Evolutionary conservation across 2,329 filamentous ascomycete genomes (phyloP), one percentile per base, ranked within the genome.

Genomic region (Botrytis fabae): DNA sequence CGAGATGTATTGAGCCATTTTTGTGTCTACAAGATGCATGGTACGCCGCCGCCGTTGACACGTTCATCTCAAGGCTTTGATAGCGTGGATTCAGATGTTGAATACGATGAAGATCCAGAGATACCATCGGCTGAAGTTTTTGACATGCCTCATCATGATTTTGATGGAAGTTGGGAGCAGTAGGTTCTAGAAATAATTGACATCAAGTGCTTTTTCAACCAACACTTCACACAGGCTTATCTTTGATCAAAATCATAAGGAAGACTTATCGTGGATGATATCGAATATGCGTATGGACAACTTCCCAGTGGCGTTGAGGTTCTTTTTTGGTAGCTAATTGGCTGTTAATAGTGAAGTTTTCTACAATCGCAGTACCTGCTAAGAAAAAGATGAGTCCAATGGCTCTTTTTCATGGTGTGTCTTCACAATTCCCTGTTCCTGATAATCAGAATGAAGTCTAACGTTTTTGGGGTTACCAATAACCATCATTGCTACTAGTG

Each of bases 321-420:
- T 25, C 35, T 35, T 35, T 1, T 25, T 22, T 22, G 8, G 28
- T 40, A 57, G 25, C 51, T 65, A 5, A 51, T 57, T n/a, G 38
- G 54, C 38, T 16, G 35, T 32, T 2, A 25, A 44, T 46, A 79
- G 78, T 80, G 14, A 75, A 73, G 25, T 76, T 79, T 60, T 78
- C 76, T 18, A 54, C 72, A 44, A 69, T 51, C 2, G 12, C 71
- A 57, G 3, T 61, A 44, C n/a, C 48, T 94, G 93, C 85, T 94
- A 97, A 84, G 97, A 97, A 76, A 94, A 94, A 83, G 97, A 75
- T 82, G 94, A 98, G 83, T 94, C 96, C 69, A 93, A 94, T 74
- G 92, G 95, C 97, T 76, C 83, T 97, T n/a, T 95, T 97, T 81
- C 95, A 97, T 79, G 94, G 94, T 0, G 93, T 93, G 60, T 65